Conservation (phyloP, 129 eudicot genomes). For the Arctium lappa region DNA sequence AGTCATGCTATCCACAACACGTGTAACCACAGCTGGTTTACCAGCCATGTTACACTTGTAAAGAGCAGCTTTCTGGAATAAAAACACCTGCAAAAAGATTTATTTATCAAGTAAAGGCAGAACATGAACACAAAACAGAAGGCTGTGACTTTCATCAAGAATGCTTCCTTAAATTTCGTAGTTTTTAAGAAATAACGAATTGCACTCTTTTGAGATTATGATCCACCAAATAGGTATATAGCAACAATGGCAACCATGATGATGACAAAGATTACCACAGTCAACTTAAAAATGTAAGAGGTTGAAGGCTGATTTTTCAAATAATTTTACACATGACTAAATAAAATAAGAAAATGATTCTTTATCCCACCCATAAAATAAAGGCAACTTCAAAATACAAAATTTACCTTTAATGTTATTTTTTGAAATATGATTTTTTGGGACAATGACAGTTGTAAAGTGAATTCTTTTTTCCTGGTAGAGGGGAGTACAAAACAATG, state of each 20-base stretch:
- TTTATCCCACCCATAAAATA: background rate
- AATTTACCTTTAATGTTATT: too few relatives aligned
- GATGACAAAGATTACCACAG: background rate
- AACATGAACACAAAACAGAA: background rate
- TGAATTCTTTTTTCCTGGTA: too few relatives aligned
- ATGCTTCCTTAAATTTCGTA: background rate
- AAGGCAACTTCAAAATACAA: too few relatives aligned
- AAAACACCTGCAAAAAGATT: constrained; percentile 46
- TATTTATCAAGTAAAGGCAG: background rate
- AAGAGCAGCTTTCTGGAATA: constrained; percentile 66
- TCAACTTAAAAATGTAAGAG: background rate
- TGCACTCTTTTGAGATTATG: background rate
- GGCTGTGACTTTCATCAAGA: background rate
- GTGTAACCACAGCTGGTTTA: constrained; percentile 74
- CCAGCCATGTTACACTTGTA: constrained; percentile 78
- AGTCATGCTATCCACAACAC: constrained; percentile 80
- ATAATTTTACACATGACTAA: too few relatives aligned
- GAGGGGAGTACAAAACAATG: background rate
- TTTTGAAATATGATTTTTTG: background rate
- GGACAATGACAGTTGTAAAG: background rate
- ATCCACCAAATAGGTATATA: background rate
- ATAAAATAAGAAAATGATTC: background rate
- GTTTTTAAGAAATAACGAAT: background rate
- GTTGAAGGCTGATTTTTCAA: background rate
- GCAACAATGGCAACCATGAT: background rate